phyloP scores from a whole-genome alignment of 495 filamentous ascomycete species.

The Talaromyces liani region DNA sequence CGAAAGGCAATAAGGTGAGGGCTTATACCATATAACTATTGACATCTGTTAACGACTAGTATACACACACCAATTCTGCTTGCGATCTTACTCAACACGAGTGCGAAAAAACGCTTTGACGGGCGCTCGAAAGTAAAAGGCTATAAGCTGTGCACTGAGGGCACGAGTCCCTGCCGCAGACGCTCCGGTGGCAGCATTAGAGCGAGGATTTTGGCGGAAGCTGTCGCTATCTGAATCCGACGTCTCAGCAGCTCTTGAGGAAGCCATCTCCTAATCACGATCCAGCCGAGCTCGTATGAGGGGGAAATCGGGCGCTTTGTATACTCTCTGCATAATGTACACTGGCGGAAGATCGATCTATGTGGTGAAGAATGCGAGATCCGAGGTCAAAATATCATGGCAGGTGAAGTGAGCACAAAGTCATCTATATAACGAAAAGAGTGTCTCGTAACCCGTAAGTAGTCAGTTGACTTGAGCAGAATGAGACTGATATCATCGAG shows the following conservation, averaged over 20 bases:
- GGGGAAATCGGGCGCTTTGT: not conserved
- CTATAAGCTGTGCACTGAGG: slow-evolving; percentile 66
- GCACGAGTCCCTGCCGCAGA: slow-evolving; percentile 77
- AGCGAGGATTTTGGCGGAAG: slow-evolving; percentile 41
- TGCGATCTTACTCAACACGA: slow-evolving; percentile 66
- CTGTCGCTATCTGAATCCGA: not conserved
- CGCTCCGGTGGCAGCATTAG: slow-evolving; percentile 66
- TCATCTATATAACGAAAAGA: not conserved
- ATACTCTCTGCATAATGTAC: not conserved
- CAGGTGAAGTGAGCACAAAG: not conserved
- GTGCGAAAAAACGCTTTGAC: slow-evolving; percentile 86
- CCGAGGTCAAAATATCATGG: not conserved
- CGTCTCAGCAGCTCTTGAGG: not conserved
- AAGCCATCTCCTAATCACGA: not conserved
- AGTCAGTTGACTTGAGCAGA: not conserved
- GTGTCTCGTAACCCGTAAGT: not conserved
- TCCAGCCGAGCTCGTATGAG: not conserved
- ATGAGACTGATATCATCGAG: not conserved
- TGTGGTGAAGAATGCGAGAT: not conserved
- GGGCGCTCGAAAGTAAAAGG: slow-evolving; percentile 85
- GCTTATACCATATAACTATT: slow-evolving; percentile 51
- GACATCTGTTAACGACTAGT: slow-evolving; percentile 17
- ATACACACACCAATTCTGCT: not conserved
- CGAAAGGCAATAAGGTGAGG: not conserved
- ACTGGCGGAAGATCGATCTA: not conserved